Evolutionary conservation across 306 rosid genomes (phyloP), one percentile per base, ranked within the genome.

Genomic region (Inga laurina): DNA sequence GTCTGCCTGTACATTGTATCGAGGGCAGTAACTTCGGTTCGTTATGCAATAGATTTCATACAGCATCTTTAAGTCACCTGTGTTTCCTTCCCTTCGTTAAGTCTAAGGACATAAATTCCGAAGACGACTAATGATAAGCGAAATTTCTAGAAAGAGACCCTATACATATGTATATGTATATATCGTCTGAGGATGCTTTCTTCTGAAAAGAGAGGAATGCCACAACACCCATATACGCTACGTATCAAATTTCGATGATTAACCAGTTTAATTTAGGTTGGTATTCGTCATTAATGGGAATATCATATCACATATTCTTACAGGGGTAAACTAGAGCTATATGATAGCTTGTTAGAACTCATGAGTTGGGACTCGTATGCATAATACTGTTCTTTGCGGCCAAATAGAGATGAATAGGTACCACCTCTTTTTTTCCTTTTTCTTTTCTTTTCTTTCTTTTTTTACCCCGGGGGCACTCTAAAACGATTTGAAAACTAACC

Each of bases 1-100:
- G 69, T 78, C 73, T 74, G 69, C 45, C 66, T 43, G 34, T 41
- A 0, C 24, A 52, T 30, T 74, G 86, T 84, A 74, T 65, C 24
- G 3, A 43, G 77, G 57, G 54, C 37, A 24, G 70, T 44, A 56
- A 66, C 48, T 80, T 52, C 18, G 71, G 72, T 4, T 69, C 44
- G 67, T 66, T 79, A 66, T 45, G 78, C 78, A 44, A 75, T 35
- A 54, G 78, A 54, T 75, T 22, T 35, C 21, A 45, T 56, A 21
- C 80, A 72, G 8, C 79, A 76, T 48, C 30, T 27, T 24, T 48
- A 22, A 22, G 30, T 52, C 19, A n/a, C 78, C 76, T 69, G 16
- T 30, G 35, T 27, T 49, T 65, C 21, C 39, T 30, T 64, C 14
- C 70, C 30, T 64, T 32, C 30, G 19, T 30, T 0, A 4, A 24